phyloP scores from a whole-genome alignment of 106 monocot genomes.

The Allium sativum region DNA sequence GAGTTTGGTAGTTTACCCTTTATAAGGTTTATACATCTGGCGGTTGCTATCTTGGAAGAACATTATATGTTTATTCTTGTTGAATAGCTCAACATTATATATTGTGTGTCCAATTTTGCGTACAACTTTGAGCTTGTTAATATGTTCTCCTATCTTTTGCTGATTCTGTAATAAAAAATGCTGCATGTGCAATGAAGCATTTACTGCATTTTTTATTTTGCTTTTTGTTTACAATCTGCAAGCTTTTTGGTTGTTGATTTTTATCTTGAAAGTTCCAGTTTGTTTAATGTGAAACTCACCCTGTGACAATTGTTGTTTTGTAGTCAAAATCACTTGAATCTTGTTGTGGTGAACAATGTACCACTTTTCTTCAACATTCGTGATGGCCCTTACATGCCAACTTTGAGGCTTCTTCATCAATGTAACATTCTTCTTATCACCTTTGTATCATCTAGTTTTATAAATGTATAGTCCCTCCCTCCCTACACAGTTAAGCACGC shows the following conservation, averaged over 20 bases:
- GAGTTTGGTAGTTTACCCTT: no score
- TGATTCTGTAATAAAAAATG: no score
- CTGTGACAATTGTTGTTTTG: conserved; percentile 7
- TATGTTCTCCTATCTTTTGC: background rate
- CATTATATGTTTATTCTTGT: no score
- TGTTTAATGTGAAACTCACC: background rate
- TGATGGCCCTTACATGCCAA: conserved; percentile 99
- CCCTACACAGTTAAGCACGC: no score
- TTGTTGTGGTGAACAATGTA: conserved; percentile 93
- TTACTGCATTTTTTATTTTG: no score
- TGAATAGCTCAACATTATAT: background rate
- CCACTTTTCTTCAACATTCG: conserved; percentile 96
- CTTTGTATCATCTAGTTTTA: background rate
- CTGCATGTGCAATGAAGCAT: no score
- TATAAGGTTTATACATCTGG: no score
- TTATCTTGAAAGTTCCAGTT: background rate
- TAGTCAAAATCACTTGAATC: conserved; percentile 98
- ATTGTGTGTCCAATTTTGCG: background rate
- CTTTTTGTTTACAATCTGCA: no score
- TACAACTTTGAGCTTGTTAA: background rate
- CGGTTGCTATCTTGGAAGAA: no score
- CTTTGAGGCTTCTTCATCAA: conserved; percentile 94
- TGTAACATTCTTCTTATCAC: conserved; percentile 33
- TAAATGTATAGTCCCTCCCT: background rate
- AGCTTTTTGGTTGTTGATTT: background rate